Evolutionary conservation across 805 yeast species (phyloP).

Genomic region (Zygoascus biomembranicola): DNA sequence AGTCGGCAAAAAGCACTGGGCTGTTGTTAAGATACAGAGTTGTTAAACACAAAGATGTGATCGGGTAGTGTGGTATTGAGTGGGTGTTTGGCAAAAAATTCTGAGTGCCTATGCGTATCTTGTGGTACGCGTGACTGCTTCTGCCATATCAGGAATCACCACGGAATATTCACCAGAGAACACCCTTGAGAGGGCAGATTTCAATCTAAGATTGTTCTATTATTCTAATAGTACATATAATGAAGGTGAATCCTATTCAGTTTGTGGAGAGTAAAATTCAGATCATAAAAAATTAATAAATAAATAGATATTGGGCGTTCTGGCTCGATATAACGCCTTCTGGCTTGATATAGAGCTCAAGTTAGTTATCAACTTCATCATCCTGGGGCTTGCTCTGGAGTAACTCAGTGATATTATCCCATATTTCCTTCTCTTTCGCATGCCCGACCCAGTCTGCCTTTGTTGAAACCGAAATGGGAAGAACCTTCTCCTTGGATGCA

Average conservation of each 20-base stretch:
- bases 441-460: constrained; percentile 63
- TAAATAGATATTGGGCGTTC: too few species aligned
- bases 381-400: background rate
- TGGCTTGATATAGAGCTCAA: too few species aligned
- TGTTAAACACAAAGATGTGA: background rate
- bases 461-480: constrained; percentile 62
- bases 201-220: too few species aligned
- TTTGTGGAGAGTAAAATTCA: too few species aligned
- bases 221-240: too few species aligned
- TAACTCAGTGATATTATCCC: constrained; percentile 19
- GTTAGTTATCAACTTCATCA: too few species aligned
- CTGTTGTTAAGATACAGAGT: background rate
- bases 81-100: background rate
- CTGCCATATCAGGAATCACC: background rate
- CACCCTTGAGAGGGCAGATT: too few species aligned
- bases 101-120: background rate
- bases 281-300: too few species aligned
- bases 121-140: background rate
- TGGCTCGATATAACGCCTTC: too few species aligned
- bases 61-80: background rate
- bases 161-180: too few species aligned
- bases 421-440: constrained; percentile 40
- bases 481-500: constrained; percentile 39
- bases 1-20: background rate
- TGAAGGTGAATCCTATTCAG: too few species aligned